Evolutionary conservation across 345 rosid species (phyloP).

Genomic region (Syzygium oleosum): DNA sequence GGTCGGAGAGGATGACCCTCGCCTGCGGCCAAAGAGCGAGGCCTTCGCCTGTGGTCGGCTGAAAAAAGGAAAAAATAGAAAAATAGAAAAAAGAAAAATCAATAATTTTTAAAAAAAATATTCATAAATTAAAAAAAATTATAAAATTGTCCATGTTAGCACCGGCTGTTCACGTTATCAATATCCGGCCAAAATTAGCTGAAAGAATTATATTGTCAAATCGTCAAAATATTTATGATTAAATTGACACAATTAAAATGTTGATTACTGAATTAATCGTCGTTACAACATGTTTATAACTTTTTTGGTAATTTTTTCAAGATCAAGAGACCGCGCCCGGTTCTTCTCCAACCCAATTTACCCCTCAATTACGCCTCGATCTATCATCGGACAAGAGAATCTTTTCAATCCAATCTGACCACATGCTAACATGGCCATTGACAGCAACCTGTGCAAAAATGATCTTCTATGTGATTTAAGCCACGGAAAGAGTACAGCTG

Average conservation of each 20-base stretch:
- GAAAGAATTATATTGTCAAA: background rate
- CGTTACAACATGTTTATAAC: background rate
- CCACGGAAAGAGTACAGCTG: background rate
- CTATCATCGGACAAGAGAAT: background rate
- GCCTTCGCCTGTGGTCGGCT: background rate
- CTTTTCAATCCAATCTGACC: background rate
- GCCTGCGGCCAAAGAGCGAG: background rate
- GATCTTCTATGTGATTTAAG: background rate
- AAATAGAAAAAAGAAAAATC: background rate
- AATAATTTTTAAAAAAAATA: background rate
- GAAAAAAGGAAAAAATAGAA: background rate
- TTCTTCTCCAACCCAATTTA: background rate
- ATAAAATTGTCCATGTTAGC: background rate
- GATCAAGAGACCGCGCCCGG: background rate
- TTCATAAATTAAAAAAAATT: background rate
- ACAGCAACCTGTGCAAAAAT: background rate
- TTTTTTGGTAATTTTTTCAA: background rate
- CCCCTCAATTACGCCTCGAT: background rate
- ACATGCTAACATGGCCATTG: background rate
- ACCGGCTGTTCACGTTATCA: accelerated
- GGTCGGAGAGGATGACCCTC: background rate
- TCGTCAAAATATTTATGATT: background rate
- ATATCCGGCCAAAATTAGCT: background rate
- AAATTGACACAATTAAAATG: background rate
- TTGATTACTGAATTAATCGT: background rate